Evolutionary conservation across 805 yeast species (phyloP), one percentile per base, ranked within the genome.

Genomic region (Vanderwaltozyma verrucispora): DNA sequence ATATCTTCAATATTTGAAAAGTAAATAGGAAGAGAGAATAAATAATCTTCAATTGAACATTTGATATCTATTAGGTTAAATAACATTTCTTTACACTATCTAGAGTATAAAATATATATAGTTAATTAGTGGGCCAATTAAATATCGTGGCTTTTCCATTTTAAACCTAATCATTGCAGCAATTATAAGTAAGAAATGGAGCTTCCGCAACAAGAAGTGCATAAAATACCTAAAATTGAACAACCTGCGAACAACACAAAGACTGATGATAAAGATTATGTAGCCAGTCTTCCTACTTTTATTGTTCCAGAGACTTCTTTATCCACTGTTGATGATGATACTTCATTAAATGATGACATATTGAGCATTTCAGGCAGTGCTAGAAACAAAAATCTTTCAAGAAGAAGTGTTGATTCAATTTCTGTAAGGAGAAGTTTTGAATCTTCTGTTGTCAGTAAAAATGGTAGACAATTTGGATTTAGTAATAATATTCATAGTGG

Each of bases 261-360:
- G 23, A 24, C n/a, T 24, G 13, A 8, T 7, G 13, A 24, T 9
- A 21, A 21, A 6, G 23, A 21, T 6, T 6, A 21, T 7, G 9
- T 9, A 6, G 6, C 6, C 9, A 21, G 9, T 11, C 17, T 29
- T n/a, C 42, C 42, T 9, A 39, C 28, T 18, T 32, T 39, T 8
- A 17, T 39, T 4, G 33, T 31, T 20, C 42, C 39, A 18, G 19
- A 21, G 16, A 26, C 27, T 14, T 14, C 27, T 15, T 23, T 17
- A 23, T 32, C 41, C n/a, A 29, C 43, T 14, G 20, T 43, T 9
- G 54, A 42, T n/a, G 54, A 47, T 25, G 43, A 44, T 12, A 35
- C 46, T 9, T 53, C 55, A 15, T 41, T 62, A 23, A 63, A 62
- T 38, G 65, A 60, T 38, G 67, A 62, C 41, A 39, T 63, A 23